Base-by-base conservation (phyloP, 2,329 filamentous ascomycete species). In the Calycina marina region DNA sequence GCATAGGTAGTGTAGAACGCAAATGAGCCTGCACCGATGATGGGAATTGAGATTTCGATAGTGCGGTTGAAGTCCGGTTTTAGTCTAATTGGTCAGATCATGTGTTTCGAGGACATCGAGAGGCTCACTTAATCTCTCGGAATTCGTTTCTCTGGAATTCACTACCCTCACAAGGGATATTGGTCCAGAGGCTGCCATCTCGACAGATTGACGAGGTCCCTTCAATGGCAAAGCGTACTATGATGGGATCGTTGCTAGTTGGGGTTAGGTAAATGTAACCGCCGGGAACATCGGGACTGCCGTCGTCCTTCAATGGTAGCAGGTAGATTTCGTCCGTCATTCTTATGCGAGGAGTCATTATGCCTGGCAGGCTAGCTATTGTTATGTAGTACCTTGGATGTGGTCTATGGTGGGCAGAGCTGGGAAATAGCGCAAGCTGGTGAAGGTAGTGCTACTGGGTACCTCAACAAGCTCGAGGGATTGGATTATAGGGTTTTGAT, bases 131-230 rank as follows among this genome's bases (percentile, higher is more conserved):
- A 69, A 80, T 92, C 59, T 93, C 79, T 48, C 75, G 73, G 56
- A 93, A 98, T 18, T 69, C 67, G 49, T 79, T 67, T 46, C 90
- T 77, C 42, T 73, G 69, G 52, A 96, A 98, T 26, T 73, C 61
- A 30, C 72, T 62, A 37, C 77, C 85, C 47, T 76, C 65, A 39
- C 77, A 70, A 5, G 90, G 90, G 39, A 96, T 81, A 56, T 98
- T 98, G 50, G 93, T 79, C 88, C 90, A 98, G 41, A 98, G 67
- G 52, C 82, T 94, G 38, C 92, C 90, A 58, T 93, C 68, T 45
- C 85, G 74, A 57, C 86, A 94, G 63, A 98, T 90, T 40, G 88
- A 93, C 53, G 88, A 93, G 36, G 84, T 88, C 40, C 90, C 86
- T 57, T 94, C 81, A 46, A 94, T 88, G 45, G 84, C 73, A 57